Evolutionary conservation across 805 yeast genomes (phyloP).

Genomic region (Pichia californica): DNA sequence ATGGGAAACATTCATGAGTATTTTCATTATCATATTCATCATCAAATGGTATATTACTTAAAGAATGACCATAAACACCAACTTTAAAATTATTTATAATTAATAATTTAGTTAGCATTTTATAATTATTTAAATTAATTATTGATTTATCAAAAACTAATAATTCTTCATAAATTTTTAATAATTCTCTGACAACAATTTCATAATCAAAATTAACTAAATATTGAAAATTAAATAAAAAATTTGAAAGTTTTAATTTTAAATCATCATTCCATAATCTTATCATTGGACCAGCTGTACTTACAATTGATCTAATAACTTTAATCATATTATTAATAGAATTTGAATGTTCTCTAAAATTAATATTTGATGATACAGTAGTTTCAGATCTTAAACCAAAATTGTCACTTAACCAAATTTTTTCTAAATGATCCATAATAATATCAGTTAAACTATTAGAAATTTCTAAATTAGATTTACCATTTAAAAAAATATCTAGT

Average conservation of each 20-base stretch:
- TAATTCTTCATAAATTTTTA: constrained; percentile 40
- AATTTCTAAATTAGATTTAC: constrained; percentile 33
- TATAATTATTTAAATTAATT: constrained; percentile 26
- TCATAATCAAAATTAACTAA: constrained; percentile 29
- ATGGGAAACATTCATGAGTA: constrained; percentile 19
- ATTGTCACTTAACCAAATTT: constrained; percentile 38
- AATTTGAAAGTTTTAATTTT: constrained; percentile 31
- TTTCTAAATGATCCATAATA: constrained; percentile 35
- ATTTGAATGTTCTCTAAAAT: constrained; percentile 34
- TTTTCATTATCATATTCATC: constrained; percentile 21
- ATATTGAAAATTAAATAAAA: constrained; percentile 34
- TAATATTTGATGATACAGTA: constrained; percentile 43
- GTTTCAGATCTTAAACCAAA: constrained; percentile 43
- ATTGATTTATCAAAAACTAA: constrained; percentile 38
- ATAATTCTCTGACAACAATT: constrained; percentile 31
- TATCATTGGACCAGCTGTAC: constrained; percentile 54
- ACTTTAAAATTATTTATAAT: constrained; percentile 30
- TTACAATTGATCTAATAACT: constrained; percentile 39
- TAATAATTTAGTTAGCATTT: constrained; percentile 27
- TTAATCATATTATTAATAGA: constrained; percentile 39
- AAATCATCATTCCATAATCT: constrained; percentile 25
- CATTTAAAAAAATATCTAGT: constrained; percentile 47
- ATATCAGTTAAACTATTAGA: constrained; percentile 33
- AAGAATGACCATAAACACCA: constrained; percentile 24
- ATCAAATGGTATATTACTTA: constrained; percentile 20